Conservation (phyloP, 108 stramenopile genomes). For the Cyclotella choctawhatcheeana region DNA sequence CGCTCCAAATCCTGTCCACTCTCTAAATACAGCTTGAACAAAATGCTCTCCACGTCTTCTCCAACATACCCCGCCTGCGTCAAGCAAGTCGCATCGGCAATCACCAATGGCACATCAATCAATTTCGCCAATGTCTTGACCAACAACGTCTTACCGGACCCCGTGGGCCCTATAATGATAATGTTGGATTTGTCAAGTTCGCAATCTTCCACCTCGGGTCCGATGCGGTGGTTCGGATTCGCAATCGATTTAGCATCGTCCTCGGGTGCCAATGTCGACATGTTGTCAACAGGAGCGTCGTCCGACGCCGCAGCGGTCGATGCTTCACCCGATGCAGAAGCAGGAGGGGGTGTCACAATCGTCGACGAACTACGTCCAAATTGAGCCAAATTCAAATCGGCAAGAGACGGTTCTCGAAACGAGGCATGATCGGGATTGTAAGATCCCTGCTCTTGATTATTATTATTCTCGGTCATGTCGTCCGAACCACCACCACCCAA, state of each 20-base stretch:
- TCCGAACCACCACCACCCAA: too few species aligned
- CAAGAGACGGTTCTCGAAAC: constrained; percentile 48
- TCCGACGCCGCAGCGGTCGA: too few species aligned
- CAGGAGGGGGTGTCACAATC: constrained; percentile 20
- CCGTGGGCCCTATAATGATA: constrained; percentile 94
- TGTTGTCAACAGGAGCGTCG: too few species aligned
- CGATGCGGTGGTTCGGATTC: constrained; percentile 55
- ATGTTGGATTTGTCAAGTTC: constrained; percentile 97
- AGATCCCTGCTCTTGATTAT: constrained; percentile 4
- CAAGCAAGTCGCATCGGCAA: constrained; percentile 96
- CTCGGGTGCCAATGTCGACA: too few species aligned
- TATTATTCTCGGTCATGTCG: too few species aligned
- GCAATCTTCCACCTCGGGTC: constrained; percentile 76
- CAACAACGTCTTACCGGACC: constrained; percentile 90
- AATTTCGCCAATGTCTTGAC: constrained; percentile 94
- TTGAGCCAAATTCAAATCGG: constrained; percentile 75
- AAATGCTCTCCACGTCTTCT: constrained; percentile 96
- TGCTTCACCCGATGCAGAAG: background rate
- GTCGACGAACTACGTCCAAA: constrained; percentile 56
- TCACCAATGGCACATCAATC: constrained; percentile 94
- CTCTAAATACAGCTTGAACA: constrained; percentile 94
- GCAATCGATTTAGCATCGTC: constrained; percentile 61
- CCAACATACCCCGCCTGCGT: constrained; percentile 99
- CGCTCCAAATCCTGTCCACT: constrained; percentile 94
- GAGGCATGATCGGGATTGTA: constrained; percentile 43